Base-by-base conservation (phyloP, 768 basidiomycete species). In the Scleroderma bovista region DNA sequence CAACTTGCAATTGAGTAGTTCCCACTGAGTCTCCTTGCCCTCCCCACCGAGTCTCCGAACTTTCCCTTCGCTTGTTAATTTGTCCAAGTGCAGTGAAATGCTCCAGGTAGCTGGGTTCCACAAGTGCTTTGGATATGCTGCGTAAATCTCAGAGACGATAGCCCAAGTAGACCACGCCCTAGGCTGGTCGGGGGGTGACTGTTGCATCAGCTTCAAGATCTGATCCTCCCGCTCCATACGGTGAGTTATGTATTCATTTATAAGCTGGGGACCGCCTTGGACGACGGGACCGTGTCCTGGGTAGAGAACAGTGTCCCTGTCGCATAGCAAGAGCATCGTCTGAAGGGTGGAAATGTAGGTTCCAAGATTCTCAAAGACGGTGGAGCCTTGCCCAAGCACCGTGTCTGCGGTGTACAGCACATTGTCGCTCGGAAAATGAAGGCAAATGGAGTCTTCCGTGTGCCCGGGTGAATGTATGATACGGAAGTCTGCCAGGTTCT, bases 401-500 rank as follows among this genome's bases (percentile, higher is more conserved):
- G 84, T 90, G 69, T 98, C 95, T 0, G 87, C 90, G 1, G 92
- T 94, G 71, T 94, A 93, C 15, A 97, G 75, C 0, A 82, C 84
- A 22, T 72, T 69, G 58, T 94, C 90, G 40, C 77, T 76, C 0
- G 79, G 73, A 45, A 93, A 71, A 48, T 83, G 71, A 34, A 97
- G 71, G 44, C 76, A 83, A 60, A 96, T 77, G 3, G 90, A 93
- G 65, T 98, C 95, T 41, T 70, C 58, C 0, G 95, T 97, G 57
- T 97, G 95, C 1, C 95, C 95, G 0, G 95, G 95, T 0, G 90
- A 84, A 62, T 91, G 84, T 1, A 97, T 59, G 20, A 96, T 79
- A 22, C 75, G 75, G 10, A 96, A 74, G 8, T 39, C 41, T 29
- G 43, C 41, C 2, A 50, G 44, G 10, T 53, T 6, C 31, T 47